These are phyloP conservation scores for Geotrichum siamense DNA, from an alignment of 1,139 yeast species.

Conservation along the genomic window DNA sequence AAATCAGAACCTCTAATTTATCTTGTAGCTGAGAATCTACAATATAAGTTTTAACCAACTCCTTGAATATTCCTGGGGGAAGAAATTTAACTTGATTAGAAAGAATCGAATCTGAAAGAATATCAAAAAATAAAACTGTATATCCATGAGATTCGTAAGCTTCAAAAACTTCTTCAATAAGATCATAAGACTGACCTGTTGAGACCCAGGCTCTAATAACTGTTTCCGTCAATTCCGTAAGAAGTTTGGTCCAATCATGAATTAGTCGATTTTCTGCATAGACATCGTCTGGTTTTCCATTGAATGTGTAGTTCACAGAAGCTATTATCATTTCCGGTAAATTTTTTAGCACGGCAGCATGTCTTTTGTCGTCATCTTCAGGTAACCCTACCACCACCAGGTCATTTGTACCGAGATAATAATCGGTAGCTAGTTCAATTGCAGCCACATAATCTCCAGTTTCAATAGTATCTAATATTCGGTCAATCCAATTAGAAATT, in stretches of 20 bases:
- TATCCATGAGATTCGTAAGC: conserved; percentile 32
- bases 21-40: conserved; percentile 38
- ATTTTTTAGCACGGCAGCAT: conserved; percentile 46
- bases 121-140: conserved; percentile 42
- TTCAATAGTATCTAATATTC: conserved; percentile 44
- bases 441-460: conserved; percentile 49
- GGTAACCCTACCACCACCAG: conserved; percentile 51
- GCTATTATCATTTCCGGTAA: conserved; percentile 51
- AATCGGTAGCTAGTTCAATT: conserved; percentile 46
- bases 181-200: conserved; percentile 35
- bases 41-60: conserved; percentile 48
- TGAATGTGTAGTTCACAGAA: conserved; percentile 42
- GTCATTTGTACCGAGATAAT: conserved; percentile 47
- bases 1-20: conserved; percentile 55
- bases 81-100: conserved; percentile 42
- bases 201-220: conserved; percentile 40
- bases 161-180: conserved; percentile 53
- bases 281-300: conserved; percentile 11
- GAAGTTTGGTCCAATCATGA: conserved; percentile 17
- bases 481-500: conserved; percentile 69
- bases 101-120: conserved; percentile 47
- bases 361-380: conserved; percentile 38
- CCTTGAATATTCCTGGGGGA: conserved; percentile 57
- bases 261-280: conserved; percentile 4
- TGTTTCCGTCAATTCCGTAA: conserved; percentile 32